Base-by-base conservation (phyloP, 2,329 filamentous ascomycete species). In the Fusarium austroafricanum region DNA sequence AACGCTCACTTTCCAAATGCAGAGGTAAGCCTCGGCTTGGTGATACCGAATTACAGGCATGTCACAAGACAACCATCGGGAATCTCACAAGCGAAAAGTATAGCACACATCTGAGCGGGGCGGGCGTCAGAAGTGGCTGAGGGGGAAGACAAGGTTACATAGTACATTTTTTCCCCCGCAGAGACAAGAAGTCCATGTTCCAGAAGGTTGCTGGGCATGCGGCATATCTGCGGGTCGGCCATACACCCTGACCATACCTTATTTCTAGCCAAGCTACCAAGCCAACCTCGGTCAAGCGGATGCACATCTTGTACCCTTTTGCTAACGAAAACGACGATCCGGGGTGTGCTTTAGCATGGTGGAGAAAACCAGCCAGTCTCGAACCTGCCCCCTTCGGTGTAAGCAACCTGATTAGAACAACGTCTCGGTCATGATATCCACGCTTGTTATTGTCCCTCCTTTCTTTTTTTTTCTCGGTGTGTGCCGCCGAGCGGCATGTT, bases 1-100 rank as follows among this genome's bases (percentile, higher is more conserved):
- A 26, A 26, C 26, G 26, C 26, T 42, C 18, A 44, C 64, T 51
- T 65, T 45, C 47, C 33, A 33, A n/a, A 55, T 60, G 35, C 20
- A 61, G 65, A 26, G 38, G 42, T 45, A 53, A 70, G 43, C 54
- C 61, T 67, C 63, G 67, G 58, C 38, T 67, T 64, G 51, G 47
- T 11, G 44, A 67, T 18, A 54, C 67, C 67, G 67, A 70, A 67
- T 68, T 65, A 70, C 67, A 70, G 42, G 4, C 21, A 23, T 46
- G 59, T 40, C 46, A 40, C 35, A 52, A 61, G 45, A 51, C 50
- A 49, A 17, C 46, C 31, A 51, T 53, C 61, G 56, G 56, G 56
- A 29, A 45, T 52, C 43, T 55, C 44, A 39, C 18, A 18, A 58
- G 44, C 66, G 61, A 68, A 37, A 29, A 33, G 31, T 14, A 14